Conservation (phyloP, 768 basidiomycete genomes). For the Rhodotorula sphaerocarpa region DNA sequence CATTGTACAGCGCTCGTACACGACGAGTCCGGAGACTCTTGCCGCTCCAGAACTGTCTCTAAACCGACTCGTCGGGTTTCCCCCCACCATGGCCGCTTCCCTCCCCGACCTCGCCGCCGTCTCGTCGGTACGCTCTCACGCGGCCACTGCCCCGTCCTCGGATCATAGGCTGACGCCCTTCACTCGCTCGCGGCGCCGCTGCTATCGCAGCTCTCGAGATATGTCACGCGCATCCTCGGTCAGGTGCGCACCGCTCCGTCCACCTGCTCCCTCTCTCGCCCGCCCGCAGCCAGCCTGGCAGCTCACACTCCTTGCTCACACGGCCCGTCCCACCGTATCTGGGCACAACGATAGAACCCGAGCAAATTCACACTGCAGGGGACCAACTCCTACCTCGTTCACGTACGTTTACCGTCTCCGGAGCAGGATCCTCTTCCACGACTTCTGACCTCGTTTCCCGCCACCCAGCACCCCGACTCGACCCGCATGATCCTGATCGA, state of each 20-base stretch:
- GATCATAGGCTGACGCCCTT: no score
- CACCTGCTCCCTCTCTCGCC: no score
- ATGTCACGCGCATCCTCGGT: conserved; percentile 31
- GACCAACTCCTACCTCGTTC: conserved; percentile 83
- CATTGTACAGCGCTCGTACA: no score
- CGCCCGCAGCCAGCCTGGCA: no score
- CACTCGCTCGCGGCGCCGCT: no score
- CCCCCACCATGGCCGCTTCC: not conserved
- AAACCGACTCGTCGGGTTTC: no score
- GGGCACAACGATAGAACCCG: conserved; percentile 55
- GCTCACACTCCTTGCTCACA: not conserved
- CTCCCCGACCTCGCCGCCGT: not conserved
- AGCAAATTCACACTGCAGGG: conserved; percentile 84
- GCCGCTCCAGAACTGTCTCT: no score
- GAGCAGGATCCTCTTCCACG: no score
- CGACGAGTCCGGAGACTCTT: no score
- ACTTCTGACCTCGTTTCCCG: no score
- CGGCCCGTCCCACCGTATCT: no score
- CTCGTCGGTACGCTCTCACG: not conserved
- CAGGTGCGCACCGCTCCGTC: not conserved
- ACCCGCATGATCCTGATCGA: conserved; percentile 57
- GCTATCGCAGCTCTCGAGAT: conserved; percentile 25
- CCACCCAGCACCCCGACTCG: conserved; percentile 14
- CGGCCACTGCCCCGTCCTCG: no score
- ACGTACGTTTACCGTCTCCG: conserved; percentile 38